Conservation (phyloP, 2,329 filamentous ascomycete species). For the Cladobotryum protrusum region DNA sequence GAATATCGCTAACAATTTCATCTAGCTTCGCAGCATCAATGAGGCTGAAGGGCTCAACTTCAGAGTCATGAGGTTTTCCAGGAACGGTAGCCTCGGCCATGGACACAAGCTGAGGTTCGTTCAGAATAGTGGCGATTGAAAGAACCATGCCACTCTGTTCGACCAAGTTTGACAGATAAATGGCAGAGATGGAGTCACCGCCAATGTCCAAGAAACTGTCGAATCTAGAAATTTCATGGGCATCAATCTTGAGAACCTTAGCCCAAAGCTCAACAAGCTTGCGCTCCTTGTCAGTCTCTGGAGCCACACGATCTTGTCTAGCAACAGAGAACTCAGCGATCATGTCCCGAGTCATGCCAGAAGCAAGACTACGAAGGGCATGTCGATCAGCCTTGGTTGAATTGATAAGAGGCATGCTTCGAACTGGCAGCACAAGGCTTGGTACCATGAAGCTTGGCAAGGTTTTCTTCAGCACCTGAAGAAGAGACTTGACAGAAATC, state of each 20-base stretch:
- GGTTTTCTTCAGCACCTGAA: background rate
- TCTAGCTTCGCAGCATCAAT: background rate
- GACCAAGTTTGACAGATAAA: slow-evolving; percentile 11
- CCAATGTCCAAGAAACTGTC: slow-evolving; percentile 15
- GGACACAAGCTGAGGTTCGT: slow-evolving; percentile 8
- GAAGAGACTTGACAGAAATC: background rate
- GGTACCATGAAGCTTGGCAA: slow-evolving; percentile 7
- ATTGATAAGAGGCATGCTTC: slow-evolving; percentile 9
- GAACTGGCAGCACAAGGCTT: slow-evolving; percentile 3
- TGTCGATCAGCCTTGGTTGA: slow-evolving; percentile 9
- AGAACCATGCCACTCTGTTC: slow-evolving; percentile 9
- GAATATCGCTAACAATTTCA: background rate
- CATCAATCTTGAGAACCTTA: background rate
- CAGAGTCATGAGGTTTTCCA: background rate
- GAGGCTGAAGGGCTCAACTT: slow-evolving; percentile 1
- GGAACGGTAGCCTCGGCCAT: background rate
- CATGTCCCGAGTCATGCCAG: background rate
- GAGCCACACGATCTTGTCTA: background rate
- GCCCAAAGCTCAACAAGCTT: slow-evolving; percentile 3
- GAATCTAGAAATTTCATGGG: slow-evolving; percentile 9
- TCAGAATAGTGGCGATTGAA: slow-evolving; percentile 11
- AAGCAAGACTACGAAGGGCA: no score
- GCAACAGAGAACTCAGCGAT: background rate
- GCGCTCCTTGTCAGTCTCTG: slow-evolving; percentile 3
- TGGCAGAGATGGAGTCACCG: slow-evolving; percentile 14